These are phyloP conservation scores for Symbiotaphrina buchneri DNA, from an alignment of 495 filamentous ascomycete genomes.

Conservation along the genomic window DNA sequence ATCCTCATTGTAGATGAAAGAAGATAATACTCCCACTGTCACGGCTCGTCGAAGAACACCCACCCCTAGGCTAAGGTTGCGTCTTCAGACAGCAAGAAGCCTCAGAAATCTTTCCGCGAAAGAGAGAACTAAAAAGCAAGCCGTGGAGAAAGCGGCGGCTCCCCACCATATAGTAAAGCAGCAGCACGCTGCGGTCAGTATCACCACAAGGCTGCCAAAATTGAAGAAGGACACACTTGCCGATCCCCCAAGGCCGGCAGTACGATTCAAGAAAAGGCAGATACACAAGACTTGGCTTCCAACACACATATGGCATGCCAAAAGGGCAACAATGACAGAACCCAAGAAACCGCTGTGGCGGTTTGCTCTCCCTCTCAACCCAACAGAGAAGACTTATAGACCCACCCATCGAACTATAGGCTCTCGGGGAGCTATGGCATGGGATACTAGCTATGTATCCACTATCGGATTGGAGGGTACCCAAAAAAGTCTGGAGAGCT, in stretches of 20 bases:
- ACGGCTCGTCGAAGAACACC: slow-evolving; percentile 48
- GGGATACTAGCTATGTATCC: slow-evolving; percentile 93
- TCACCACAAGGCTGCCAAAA: slow-evolving; percentile 32
- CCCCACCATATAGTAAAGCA: too few species aligned
- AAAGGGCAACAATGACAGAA: slow-evolving; percentile 69
- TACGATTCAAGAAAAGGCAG: slow-evolving; percentile 72
- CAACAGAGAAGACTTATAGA: slow-evolving; percentile 74
- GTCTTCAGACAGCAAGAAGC: slow-evolving; percentile 62
- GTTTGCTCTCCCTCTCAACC: slow-evolving; percentile 63
- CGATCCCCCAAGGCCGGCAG: slow-evolving; percentile 34
- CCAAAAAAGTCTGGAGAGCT: slow-evolving; percentile 31
- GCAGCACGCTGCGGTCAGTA: not conserved
- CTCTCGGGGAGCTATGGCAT: slow-evolving; percentile 43
- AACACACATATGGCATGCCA: slow-evolving; percentile 85
- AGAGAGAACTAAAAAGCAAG: slow-evolving; percentile 24
- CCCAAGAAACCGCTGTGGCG: slow-evolving; percentile 66
- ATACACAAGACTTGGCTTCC: slow-evolving; percentile 82
- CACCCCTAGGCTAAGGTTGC: slow-evolving; percentile 43
- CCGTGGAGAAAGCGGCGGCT: slow-evolving; percentile 7
- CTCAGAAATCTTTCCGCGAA: slow-evolving; percentile 42
- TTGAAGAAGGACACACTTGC: slow-evolving; percentile 47
- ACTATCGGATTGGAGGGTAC: slow-evolving; percentile 60
- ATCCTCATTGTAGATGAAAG: slow-evolving; percentile 29
- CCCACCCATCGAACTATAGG: slow-evolving; percentile 66
- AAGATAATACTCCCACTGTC: slow-evolving; percentile 81